phyloP scores from a whole-genome alignment of 441 rosid genomes.

The Populus hybrid region DNA sequence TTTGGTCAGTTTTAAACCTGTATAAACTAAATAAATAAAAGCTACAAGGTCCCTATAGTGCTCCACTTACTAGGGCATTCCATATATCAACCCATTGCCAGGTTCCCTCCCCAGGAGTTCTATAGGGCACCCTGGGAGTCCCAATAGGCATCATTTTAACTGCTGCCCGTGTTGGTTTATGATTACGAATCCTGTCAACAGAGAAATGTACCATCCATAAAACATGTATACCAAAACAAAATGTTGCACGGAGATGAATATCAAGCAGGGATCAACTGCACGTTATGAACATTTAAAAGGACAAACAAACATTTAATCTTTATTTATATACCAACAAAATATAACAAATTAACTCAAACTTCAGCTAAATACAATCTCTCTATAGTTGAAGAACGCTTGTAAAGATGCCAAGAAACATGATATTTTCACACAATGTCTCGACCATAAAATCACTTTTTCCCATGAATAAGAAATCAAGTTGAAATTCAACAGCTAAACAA shows the following conservation, averaged over 20 bases:
- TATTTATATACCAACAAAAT: neutral
- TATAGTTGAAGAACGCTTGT: neutral
- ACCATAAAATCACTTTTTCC: no score
- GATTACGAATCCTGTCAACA: conserved; percentile 39
- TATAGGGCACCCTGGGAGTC: conserved; percentile 70
- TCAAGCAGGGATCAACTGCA: neutral
- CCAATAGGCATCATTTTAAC: conserved; percentile 84
- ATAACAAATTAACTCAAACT: neutral
- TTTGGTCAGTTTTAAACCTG: conserved; percentile 11
- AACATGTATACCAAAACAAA: neutral
- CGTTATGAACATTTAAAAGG: neutral
- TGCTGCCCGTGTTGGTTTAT: conserved; percentile 46
- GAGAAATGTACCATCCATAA: conserved; percentile 13
- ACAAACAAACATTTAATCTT: neutral
- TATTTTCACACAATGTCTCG: no score
- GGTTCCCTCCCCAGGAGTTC: conserved; percentile 76
- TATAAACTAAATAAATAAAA: neutral
- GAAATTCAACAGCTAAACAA: no score
- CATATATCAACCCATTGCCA: conserved; percentile 92
- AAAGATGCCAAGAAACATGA: neutral
- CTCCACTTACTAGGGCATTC: conserved; percentile 74
- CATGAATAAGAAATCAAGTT: no score
- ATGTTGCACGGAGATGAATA: neutral
- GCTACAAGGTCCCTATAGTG: neutral
- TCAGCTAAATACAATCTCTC: neutral